Evolutionary conservation across 164 flowering plant species (phyloP).

Genomic region (Nymphaea colorata): DNA sequence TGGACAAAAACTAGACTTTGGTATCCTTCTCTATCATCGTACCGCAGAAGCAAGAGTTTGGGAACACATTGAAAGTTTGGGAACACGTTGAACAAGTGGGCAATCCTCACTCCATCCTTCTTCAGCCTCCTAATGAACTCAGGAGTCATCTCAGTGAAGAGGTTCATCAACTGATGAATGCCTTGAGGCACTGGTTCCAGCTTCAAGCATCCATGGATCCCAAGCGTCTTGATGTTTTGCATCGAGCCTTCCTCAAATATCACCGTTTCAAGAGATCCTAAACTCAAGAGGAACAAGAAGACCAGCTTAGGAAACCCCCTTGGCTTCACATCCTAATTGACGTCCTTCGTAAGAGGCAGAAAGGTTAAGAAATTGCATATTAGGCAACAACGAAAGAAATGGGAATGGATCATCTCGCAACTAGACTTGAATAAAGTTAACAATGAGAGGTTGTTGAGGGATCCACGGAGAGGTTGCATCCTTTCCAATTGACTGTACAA

Average conservation of each 20-base stretch:
- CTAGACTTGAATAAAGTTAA: too few species aligned
- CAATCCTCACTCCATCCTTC: too few species aligned
- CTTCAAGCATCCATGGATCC: not conserved
- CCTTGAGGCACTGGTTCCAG: conserved; percentile 3
- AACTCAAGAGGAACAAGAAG: too few species aligned
- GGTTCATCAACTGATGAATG: not conserved
- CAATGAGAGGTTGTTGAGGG: not conserved
- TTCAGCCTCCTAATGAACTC: not conserved
- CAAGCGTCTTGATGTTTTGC: not conserved
- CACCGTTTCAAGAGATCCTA: not conserved
- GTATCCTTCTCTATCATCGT: too few species aligned
- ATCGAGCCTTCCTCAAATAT: not conserved
- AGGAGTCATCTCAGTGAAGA: not conserved
- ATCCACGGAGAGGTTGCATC: not conserved
- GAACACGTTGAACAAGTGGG: too few species aligned
- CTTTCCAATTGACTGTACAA: not conserved
- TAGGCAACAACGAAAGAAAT: not conserved
- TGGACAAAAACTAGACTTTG: too few species aligned
- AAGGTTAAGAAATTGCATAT: not conserved
- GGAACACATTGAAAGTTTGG: too few species aligned
- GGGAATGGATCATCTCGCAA: not conserved
- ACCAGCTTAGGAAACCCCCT: not conserved
- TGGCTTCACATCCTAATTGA: not conserved
- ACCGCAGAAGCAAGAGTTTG: too few species aligned
- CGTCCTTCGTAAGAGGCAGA: not conserved